Conservation (phyloP, 345 rosid genomes). For the Cardamine chenopodiifolia region DNA sequence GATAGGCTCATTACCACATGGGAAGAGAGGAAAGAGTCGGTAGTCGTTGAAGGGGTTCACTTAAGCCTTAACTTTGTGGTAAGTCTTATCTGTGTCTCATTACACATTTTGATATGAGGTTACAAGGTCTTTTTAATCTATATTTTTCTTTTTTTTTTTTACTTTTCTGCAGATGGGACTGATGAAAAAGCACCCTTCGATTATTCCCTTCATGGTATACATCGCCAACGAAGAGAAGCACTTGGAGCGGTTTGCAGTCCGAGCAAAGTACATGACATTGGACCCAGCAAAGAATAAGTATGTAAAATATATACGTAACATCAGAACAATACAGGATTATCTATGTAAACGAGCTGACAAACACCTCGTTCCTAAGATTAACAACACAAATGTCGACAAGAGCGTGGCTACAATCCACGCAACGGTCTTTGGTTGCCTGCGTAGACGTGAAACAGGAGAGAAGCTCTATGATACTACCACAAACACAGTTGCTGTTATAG, state of each 20-base stretch:
- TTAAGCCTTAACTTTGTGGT: conserved; percentile 99
- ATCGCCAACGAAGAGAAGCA: conserved; percentile 94
- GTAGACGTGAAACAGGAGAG: conserved; percentile 88
- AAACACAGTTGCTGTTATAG: conserved; percentile 71
- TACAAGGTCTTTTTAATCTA: neutral
- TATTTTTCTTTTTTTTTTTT: neutral
- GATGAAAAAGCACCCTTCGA: conserved; percentile 98
- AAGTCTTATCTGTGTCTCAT: conserved; percentile 38
- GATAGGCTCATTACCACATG: conserved; percentile 95
- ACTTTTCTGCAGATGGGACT: conserved; percentile 82
- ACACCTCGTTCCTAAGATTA: conserved; percentile 95
- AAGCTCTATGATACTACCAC: conserved; percentile 77
- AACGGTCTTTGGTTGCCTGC: conserved; percentile 90
- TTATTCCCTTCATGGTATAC: conserved; percentile 96
- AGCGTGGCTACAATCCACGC: conserved; percentile 99
- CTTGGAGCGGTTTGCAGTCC: conserved; percentile 96
- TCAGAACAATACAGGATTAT: conserved; percentile 95
- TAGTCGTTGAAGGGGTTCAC: conserved; percentile 98
- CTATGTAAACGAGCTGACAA: conserved; percentile 95
- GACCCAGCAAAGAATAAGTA: conserved; percentile 96
- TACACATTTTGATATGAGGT: conserved; percentile 12
- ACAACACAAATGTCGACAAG: conserved; percentile 95
- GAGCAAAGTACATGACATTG: conserved; percentile 98
- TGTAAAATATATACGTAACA: conserved; percentile 91
- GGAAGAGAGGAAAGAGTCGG: conserved; percentile 97